phyloP scores from a whole-genome alignment of 805 yeast genomes.

The Saturnispora bothae region DNA sequence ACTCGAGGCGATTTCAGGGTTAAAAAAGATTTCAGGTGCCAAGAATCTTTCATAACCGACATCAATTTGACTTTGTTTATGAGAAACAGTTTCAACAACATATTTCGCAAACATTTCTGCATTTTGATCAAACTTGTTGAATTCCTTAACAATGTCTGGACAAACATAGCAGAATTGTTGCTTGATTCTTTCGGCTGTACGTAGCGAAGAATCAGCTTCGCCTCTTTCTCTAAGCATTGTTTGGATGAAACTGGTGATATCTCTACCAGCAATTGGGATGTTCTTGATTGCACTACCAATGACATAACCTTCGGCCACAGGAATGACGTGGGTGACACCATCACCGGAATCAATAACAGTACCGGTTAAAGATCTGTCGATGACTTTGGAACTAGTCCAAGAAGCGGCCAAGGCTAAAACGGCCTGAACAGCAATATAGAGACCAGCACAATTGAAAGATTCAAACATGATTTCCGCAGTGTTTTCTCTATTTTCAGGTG shows the following conservation, averaged over 20 bases:
- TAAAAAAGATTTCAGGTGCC: conserved; percentile 98
- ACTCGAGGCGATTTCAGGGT: conserved; percentile 92
- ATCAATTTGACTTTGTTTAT: conserved; percentile 64
- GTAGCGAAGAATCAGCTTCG: conserved; percentile 84
- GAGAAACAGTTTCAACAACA: conserved; percentile 67
- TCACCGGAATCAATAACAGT: conserved; percentile 98
- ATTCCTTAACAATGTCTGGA: conserved; percentile 96
- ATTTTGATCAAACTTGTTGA: conserved; percentile 86
- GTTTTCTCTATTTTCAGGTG: conserved; percentile 99
- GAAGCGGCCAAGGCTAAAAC: conserved; percentile 97
- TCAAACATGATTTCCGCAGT: conserved; percentile 99
- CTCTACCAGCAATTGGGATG: conserved; percentile 98
- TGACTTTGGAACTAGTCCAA: conserved; percentile 95
- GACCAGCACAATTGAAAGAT: conserved; percentile 96
- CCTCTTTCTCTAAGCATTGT: conserved; percentile 92
- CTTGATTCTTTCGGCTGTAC: conserved; percentile 94
- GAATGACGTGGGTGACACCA: conserved; percentile 98
- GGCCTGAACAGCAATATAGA: conserved; percentile 98
- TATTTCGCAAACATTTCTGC: conserved; percentile 91
- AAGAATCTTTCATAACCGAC: conserved; percentile 96
- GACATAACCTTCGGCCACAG: conserved; percentile 98
- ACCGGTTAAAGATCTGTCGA: conserved; percentile 92
- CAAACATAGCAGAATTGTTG: conserved; percentile 96
- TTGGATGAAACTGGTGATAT: conserved; percentile 89
- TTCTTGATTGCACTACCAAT: conserved; percentile 96